phyloP scores from a whole-genome alignment of 2,329 filamentous ascomycete genomes.

The Talaromyces funiculosus region DNA sequence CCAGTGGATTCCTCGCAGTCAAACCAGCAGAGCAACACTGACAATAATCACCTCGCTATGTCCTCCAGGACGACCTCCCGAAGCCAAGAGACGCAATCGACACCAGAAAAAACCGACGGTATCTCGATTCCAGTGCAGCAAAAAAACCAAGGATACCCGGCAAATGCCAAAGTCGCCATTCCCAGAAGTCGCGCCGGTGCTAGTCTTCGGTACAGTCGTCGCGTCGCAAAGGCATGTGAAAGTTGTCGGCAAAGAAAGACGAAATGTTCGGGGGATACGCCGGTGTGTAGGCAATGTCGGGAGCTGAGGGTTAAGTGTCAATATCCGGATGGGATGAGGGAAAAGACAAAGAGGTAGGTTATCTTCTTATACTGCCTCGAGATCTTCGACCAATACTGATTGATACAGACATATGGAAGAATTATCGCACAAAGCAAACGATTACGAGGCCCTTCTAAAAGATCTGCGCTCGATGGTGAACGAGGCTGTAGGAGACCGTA shows the following conservation, averaged over 20 bases:
- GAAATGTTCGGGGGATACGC: conserved; percentile 41
- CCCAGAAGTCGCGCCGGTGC: conserved; percentile 20
- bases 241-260: conserved; percentile 39
- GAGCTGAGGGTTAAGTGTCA: conserved; percentile 33
- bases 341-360: conserved; percentile 32
- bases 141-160: background rate
- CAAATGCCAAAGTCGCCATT: conserved; percentile 28
- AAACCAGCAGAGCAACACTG: background rate
- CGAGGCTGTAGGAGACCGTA: conserved; percentile 29
- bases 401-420: conserved; percentile 29
- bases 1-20: background rate
- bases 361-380: background rate
- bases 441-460: conserved; percentile 37
- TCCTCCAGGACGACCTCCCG: conserved; percentile 3
- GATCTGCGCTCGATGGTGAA: conserved; percentile 30
- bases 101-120: conserved; percentile 1
- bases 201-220: conserved; percentile 21
- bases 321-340: conserved; percentile 37
- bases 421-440: conserved; percentile 26
- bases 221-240: conserved; percentile 37
- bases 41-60: background rate
- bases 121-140: background rate
- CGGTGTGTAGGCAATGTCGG: conserved; percentile 36
- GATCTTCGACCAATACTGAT: background rate
- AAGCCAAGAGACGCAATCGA: conserved; percentile 8